Evolutionary conservation across 192 early-diverging fungal species (phyloP).

Genomic region (Coemansia sp.): DNA sequence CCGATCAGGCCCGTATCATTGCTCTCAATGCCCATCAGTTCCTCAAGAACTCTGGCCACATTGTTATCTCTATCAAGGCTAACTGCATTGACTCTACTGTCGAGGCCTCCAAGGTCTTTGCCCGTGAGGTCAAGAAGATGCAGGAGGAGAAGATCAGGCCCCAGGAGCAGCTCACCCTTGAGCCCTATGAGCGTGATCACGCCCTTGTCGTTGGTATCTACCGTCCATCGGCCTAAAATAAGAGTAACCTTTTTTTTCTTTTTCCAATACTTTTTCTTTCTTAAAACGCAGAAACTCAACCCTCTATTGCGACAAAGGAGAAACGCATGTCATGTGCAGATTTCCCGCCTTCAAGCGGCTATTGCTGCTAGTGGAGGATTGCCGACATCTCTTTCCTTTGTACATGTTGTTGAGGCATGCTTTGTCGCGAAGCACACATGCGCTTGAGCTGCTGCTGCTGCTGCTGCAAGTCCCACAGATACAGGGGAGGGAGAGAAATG

Average conservation of each 20-base stretch:
- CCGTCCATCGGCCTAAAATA: slow-evolving; percentile 47
- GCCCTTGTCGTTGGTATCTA: slow-evolving; percentile 95
- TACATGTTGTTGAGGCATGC: neutral
- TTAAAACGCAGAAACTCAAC: neutral
- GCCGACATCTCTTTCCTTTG: neutral
- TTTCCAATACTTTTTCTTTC: slow-evolving; percentile 2
- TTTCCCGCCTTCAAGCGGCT: neutral
- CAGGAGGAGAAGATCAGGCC: slow-evolving; percentile 87
- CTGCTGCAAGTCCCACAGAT: neutral
- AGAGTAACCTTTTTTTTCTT: slow-evolving; percentile 5
- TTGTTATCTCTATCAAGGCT: slow-evolving; percentile 99
- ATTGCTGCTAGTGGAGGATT: neutral
- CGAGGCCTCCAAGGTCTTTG: slow-evolving; percentile 94
- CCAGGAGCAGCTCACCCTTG: slow-evolving; percentile 94
- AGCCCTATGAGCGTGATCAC: slow-evolving; percentile 99
- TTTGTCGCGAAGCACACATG: neutral
- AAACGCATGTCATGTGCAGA: neutral
- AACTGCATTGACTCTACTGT: slow-evolving; percentile 99
- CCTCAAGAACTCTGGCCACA: slow-evolving; percentile 95
- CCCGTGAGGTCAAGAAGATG: slow-evolving; percentile 95
- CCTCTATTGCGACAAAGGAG: neutral
- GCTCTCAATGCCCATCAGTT: slow-evolving; percentile 97
- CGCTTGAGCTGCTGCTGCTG: neutral
- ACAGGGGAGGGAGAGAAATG: neutral
- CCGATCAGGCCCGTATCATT: slow-evolving; percentile 99